Base-by-base conservation (phyloP, 441 rosid species). In the Pelargonium australe region DNA sequence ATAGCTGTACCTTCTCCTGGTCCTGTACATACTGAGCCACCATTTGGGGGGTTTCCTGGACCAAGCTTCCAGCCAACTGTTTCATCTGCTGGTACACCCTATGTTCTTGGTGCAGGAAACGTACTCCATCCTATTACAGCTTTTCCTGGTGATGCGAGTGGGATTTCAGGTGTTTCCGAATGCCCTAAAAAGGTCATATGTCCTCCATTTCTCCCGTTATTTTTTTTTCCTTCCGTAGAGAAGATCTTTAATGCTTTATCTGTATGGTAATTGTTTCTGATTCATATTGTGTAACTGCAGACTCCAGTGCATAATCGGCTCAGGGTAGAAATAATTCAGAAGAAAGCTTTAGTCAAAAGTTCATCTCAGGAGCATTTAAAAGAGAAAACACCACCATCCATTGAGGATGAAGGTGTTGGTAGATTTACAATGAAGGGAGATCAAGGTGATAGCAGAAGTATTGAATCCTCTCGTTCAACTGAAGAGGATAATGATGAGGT, bases 251-350 rank as follows among this genome's bases (percentile, higher is more conserved):
- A 7, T 40, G 43, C 43, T 40, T 40, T 6, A 40, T 40, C 43
- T 40, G 43, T 40, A 40, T 40, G 43, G 43, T 40, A 40, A 40
- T 40, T 40, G 7, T 40, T 40, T 47, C 49, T 84, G 80, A 75
- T 61, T 62, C 69, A 43, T 73, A 49, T 69, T 71, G 74, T 49
- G 68, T 70, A 67, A 69, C 19, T 51, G 70, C 87, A 95, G 99
- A 91, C 85, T 65, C 81, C 89, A 75, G 93, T 95, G 66, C 99
- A 98, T 76, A 88, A 87, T 78, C 92, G 99, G 99, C 97, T 91
- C 63, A 88, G 87, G 81, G 99, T 89, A 75, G 97, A 94, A 81
- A 82, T 94, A 69, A 82, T 87, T 58, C 89, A 90, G 87, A 89
- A 80, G 68, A 93, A 88, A 83, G 83, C 89, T 41, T 78, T 85